Base-by-base conservation (phyloP, 2,329 filamentous ascomycete genomes). In the Beauveria caledonica region DNA sequence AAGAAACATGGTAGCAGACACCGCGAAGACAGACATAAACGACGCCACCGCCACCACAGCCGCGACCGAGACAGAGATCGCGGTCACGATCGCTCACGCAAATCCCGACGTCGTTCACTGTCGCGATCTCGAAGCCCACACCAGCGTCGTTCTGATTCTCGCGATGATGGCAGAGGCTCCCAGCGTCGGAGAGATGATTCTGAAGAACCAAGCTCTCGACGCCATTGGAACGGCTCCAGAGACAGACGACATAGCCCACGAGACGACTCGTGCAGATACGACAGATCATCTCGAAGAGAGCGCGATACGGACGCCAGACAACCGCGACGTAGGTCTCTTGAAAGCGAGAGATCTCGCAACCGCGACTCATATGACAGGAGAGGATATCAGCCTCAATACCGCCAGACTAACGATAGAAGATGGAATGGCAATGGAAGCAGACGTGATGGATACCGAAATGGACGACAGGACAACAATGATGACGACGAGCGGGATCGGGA, bases 81-180 rank as follows among this genome's bases (percentile, higher is more conserved):
- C 63, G 77, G 76, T 25, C 66, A 72, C 13, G 73, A 78, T 27
- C 72, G 74, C 62, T 71, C 73, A 23, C 71, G 74, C 58, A 73
- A 72, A 54, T 71, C 60, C 42, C 64, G 76, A 51, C 76, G 75
- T 62, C 76, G 78, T 44, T 84, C 76, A 1, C 66, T 75, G 57
- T 80, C 79, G 1, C 72, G 74, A 36, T 80, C 78, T 13, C 69
- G 72, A 52, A 80, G 77, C 58, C 78, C 77, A 2, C 68, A 72
- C 3, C 68, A 64, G 13, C 64, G 63, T 36, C 68, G 68, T 25
- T 71, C 70, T 11, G 68, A 69, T 27, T 71, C 72, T 2, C 65
- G 68, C 4, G 44, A 56, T 9, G 66, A 69, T 10, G 60, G 63
- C 2, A 66, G 58, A 44, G 49, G n/a, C 15, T 10, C 36, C 2